Percentiles rank a stretch among this genome's conserved stretches.
Conservation (phyloP, 495 filamentous ascomycete genomes). For the Antarctomyces pellizariae region DNA sequence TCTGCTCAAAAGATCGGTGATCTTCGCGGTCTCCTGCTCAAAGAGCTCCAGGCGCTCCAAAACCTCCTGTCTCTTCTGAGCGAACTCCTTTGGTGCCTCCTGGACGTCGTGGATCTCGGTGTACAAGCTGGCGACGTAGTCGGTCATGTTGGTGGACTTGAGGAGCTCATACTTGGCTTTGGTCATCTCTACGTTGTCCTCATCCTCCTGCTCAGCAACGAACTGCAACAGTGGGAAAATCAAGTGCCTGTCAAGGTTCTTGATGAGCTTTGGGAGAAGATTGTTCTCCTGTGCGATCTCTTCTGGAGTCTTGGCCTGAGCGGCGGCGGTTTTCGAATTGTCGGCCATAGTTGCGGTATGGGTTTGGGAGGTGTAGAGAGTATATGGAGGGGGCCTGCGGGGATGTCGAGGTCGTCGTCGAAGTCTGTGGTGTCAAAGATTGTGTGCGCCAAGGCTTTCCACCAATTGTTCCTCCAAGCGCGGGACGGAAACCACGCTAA, state of each 20-base stretch:
- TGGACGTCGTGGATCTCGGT: conserved; percentile 62
- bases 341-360: conserved; percentile 49
- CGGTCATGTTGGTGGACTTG: conserved; percentile 92
- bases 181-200: conserved; percentile 40
- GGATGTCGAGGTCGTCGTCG: too few relatives aligned
- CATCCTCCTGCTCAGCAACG: conserved; percentile 30
- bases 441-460: too few relatives aligned
- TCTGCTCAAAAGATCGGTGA: conserved; percentile 59
- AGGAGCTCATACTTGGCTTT: conserved; percentile 77
- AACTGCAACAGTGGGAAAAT: conserved; percentile 89
- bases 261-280: conserved; percentile 69
- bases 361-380: too few relatives aligned
- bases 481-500: too few relatives aligned
- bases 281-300: conserved; percentile 46
- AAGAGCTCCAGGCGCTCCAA: conserved; percentile 54
- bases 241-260: conserved; percentile 84
- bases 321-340: conserved; percentile 28
- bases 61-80: conserved; percentile 71
- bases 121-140: conserved; percentile 80
- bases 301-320: conserved; percentile 23
- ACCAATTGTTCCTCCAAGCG: too few relatives aligned
- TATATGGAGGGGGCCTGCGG: too few relatives aligned
- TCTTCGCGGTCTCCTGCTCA: conserved; percentile 65
- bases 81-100: conserved; percentile 60
- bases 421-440: too few relatives aligned